Conservation (phyloP, 2,329 filamentous ascomycete species). For the Botrytis paeoniae region DNA sequence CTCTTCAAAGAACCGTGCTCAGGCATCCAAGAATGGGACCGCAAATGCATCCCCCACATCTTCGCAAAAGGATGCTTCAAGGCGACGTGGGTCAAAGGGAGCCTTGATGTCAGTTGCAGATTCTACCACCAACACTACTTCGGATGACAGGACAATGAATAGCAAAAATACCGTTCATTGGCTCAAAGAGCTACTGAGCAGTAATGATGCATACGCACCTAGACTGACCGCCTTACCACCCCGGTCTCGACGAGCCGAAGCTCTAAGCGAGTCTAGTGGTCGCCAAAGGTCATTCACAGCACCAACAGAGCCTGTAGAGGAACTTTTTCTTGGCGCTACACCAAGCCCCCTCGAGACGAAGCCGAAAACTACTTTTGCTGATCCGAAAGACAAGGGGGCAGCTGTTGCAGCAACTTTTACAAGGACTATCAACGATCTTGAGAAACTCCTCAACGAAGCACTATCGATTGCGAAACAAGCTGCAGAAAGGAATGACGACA, state of each 20-base stretch:
- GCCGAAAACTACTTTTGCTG: slow-evolving; percentile 12
- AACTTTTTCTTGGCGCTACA: slow-evolving; percentile 25
- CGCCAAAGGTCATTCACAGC: slow-evolving; percentile 22
- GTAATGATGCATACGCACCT: slow-evolving; percentile 31
- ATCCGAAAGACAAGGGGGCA: slow-evolving; percentile 17
- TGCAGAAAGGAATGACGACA: slow-evolving; percentile 31
- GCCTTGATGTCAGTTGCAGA: slow-evolving; percentile 1
- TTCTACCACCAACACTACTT: slow-evolving; percentile 15
- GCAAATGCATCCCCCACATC: slow-evolving; percentile 21
- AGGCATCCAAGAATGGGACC: slow-evolving; percentile 8
- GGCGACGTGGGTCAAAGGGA: slow-evolving; percentile 6
- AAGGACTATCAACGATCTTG: slow-evolving; percentile 39
- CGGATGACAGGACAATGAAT: slow-evolving; percentile 20
- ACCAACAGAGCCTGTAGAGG: slow-evolving; percentile 19
- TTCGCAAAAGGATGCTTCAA: slow-evolving; percentile 3
- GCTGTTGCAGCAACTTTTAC: slow-evolving; percentile 35
- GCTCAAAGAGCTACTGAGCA: slow-evolving; percentile 33
- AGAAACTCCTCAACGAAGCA: slow-evolving; percentile 40
- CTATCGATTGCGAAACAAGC: slow-evolving; percentile 39
- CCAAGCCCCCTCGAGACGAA: slow-evolving; percentile 13
- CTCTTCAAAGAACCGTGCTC: slow-evolving; percentile 28
- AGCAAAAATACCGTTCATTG: slow-evolving; percentile 32
- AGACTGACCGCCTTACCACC: slow-evolving; percentile 34
- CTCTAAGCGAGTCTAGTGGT: slow-evolving; percentile 11
- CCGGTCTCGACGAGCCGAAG: slow-evolving; percentile 24